Base-by-base conservation (phyloP, 176 grass and related monocot genomes). In the Thalia dealbata region DNA sequence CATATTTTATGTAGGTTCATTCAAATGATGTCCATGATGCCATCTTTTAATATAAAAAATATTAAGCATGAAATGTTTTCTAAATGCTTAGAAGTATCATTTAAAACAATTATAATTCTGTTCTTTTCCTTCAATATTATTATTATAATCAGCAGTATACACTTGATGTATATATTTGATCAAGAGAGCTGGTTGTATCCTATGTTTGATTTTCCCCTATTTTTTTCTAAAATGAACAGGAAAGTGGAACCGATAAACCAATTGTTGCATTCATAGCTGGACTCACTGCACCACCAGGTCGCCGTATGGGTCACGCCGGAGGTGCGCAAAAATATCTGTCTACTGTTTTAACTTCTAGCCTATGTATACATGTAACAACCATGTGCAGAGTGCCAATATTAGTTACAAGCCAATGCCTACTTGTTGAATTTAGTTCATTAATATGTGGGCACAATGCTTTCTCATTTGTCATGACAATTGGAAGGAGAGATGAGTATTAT, bases 271-370 rank as follows among this genome's bases (percentile, higher is more conserved):
- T 99, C 82, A 99, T 99, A 86, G 95, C 95, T 78, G 95, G 90
- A 88, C 95, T 99, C 43, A 99, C 95, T 10, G 95, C 95, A 69
- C 95, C 95, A 50, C 95, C 95, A 6, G 95, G 95, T 50, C 95
- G 95, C 75, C 90, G 95, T 30, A 99, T 99, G 95, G 95, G 95
- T 68, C 95, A 99, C 81, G 95, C 95, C 86, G 95, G 95, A 92
- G 95, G 95, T 99, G 82, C 15, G 69, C 76, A 10, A 15, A 15
- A 16, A 74, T 42, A 72, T 46, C 21, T 41, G 19, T n/a, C n/a
- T n/a, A n/a, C 12, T 73, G 18, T 71, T 26, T 48, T 52, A 64
- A 58, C 54, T 58, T 58, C 21, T n/a, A 52, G 18, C 6, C 18
- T n/a, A 52, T 63, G 23, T 62, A 3, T 41, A 10, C 18, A 41